A percentile compares a stretch with the other conserved stretches of the same genome.
Conservation (phyloP, 306 rosid species). For the Fragaria ananassa region DNA sequence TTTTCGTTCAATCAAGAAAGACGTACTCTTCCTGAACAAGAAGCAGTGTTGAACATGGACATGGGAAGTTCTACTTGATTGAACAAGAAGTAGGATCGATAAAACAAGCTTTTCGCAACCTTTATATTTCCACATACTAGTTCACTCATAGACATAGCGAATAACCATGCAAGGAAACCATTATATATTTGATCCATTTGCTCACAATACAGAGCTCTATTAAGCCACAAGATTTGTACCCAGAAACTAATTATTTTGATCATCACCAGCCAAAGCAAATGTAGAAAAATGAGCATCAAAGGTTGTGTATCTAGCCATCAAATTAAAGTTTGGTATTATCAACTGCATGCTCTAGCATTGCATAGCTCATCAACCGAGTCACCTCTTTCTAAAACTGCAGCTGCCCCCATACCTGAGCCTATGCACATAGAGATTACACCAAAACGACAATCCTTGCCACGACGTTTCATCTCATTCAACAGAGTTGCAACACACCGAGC, state of each 20-base stretch:
- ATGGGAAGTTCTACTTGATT: too few relatives aligned
- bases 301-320: neutral
- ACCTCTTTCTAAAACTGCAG: slow-evolving; percentile 87
- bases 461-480: slow-evolving; percentile 85
- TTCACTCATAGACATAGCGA: neutral
- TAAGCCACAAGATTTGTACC: neutral
- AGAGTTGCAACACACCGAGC: slow-evolving; percentile 84
- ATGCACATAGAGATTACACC: slow-evolving; percentile 96
- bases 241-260: neutral
- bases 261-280: neutral
- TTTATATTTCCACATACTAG: too few relatives aligned
- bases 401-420: slow-evolving; percentile 96
- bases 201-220: neutral
- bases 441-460: slow-evolving; percentile 65
- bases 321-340: neutral
- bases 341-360: slow-evolving; percentile 27
- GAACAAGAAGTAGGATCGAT: too few relatives aligned
- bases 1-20: too few relatives aligned
- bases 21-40: too few relatives aligned
- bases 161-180: neutral
- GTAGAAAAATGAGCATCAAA: neutral
- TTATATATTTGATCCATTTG: neutral
- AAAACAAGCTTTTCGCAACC: too few relatives aligned
- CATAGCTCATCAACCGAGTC: slow-evolving; percentile 42
- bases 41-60: too few relatives aligned